Percentiles rank a stretch among this genome's conserved stretches.
Evolutionary conservation across 2,329 filamentous ascomycete genomes (phyloP).

Genomic region (Colletotrichum lindemuthianum): DNA sequence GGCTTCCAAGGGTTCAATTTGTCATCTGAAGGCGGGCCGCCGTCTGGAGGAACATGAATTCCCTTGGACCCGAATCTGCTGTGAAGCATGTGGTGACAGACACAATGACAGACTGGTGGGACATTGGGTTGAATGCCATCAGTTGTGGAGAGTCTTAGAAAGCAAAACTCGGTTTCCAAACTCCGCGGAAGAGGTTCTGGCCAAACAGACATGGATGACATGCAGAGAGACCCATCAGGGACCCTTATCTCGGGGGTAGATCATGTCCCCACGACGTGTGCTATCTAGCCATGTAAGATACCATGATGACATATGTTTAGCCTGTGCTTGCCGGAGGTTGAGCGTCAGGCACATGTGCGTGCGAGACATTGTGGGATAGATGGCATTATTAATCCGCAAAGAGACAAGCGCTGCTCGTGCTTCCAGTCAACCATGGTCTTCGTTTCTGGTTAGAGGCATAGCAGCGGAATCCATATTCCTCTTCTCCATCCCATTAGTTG

Average conservation of each 20-base stretch:
- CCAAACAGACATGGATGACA: conserved; percentile 7
- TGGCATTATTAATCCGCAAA: conserved; percentile 23
- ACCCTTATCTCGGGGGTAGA: conserved; percentile 16
- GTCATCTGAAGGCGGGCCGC: conserved; percentile 13
- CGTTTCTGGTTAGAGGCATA: background rate
- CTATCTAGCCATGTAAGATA: background rate
- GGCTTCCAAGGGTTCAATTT: conserved; percentile 6
- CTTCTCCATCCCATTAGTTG: no score
- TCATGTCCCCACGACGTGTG: background rate
- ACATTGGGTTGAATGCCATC: background rate
- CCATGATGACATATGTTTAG: conserved; percentile 16
- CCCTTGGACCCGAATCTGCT: background rate
- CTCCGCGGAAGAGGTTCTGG: conserved; percentile 24
- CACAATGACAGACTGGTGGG: background rate
- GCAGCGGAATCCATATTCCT: conserved; percentile 30
- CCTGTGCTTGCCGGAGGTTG: no score
- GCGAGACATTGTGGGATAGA: background rate
- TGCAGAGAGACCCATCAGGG: background rate
- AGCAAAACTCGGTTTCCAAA: background rate
- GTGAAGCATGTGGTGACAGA: no score
- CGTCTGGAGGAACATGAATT: background rate
- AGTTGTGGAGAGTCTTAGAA: background rate
- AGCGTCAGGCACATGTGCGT: conserved; percentile 14
- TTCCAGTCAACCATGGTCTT: no score
- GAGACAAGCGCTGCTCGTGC: conserved; percentile 1